These are phyloP conservation scores for Exophiala sp. DNA, from an alignment of 2,329 filamentous ascomycete genomes.

Conservation along the genomic window DNA sequence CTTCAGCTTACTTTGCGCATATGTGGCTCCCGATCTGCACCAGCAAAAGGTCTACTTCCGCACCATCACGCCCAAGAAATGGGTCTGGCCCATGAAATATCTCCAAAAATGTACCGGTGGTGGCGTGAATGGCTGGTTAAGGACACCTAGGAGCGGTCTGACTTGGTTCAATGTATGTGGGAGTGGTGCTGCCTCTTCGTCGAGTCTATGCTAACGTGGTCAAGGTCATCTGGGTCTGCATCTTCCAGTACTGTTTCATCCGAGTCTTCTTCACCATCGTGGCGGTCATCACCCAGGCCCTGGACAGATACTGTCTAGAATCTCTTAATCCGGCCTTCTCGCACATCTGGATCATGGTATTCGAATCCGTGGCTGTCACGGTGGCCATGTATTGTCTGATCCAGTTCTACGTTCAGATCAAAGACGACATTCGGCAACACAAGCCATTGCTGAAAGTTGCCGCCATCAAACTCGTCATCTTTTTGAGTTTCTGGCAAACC, in stretches of 20 bases:
- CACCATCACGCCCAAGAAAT: slow-evolving; percentile 59
- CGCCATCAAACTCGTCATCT: slow-evolving; percentile 85
- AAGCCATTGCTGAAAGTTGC: slow-evolving; percentile 72
- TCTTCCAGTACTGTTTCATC: slow-evolving; percentile 83
- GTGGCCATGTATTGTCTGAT: slow-evolving; percentile 86
- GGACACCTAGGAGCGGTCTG: slow-evolving; percentile 70
- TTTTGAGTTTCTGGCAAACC: slow-evolving; percentile 82
- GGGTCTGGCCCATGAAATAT: slow-evolving; percentile 69
- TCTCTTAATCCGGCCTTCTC: slow-evolving; percentile 71
- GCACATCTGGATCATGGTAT: slow-evolving; percentile 72
- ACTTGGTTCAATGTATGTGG: slow-evolving; percentile 73
- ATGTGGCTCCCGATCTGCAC: slow-evolving; percentile 70
- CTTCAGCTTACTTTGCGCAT: slow-evolving; percentile 75
- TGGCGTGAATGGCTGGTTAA: slow-evolving; percentile 60
- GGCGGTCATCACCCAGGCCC: slow-evolving; percentile 65
- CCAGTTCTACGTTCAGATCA: slow-evolving; percentile 78
- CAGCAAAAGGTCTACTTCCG: slow-evolving; percentile 78
- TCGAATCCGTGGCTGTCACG: slow-evolving; percentile 66
- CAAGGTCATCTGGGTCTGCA: slow-evolving; percentile 66
- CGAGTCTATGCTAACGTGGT: not conserved
- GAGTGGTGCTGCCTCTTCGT: not conserved
- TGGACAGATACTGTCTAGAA: slow-evolving; percentile 67
- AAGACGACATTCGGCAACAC: slow-evolving; percentile 60
- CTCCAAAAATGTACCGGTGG: slow-evolving; percentile 65
- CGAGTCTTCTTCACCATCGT: slow-evolving; percentile 73